Conservation (phyloP, 2,329 filamentous ascomycete genomes). For the Trichoderma endophyticum region DNA sequence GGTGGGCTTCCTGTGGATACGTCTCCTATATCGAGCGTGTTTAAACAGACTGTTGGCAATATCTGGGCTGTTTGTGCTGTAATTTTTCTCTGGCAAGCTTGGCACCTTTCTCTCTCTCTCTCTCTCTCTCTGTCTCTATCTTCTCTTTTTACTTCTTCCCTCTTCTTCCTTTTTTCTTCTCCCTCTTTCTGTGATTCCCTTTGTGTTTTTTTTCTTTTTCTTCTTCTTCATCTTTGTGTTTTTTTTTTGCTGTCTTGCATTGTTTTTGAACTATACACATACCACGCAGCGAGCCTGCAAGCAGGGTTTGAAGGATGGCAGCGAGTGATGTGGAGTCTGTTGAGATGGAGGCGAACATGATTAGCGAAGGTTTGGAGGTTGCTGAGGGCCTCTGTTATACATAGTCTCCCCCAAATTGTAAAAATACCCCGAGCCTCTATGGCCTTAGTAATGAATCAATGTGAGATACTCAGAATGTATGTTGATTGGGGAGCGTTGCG, state of each 20-base stretch:
- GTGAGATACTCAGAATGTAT: constrained; percentile 16
- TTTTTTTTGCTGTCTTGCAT: constrained; percentile 21
- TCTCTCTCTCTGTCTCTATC: constrained; percentile 7
- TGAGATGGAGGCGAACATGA: constrained; percentile 29
- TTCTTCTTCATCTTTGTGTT: neutral
- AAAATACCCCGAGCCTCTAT: constrained; percentile 23
- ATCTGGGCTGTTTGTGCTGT: constrained; percentile 6
- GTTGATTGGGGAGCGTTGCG: constrained; percentile 4
- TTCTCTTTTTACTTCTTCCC: neutral
- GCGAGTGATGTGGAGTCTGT: constrained; percentile 21
- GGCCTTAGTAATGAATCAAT: constrained; percentile 21
- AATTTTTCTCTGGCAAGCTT: constrained; percentile 13
- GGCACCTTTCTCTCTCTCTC: constrained; percentile 15
- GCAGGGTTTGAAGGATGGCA: constrained; percentile 27
- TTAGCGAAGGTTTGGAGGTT: constrained; percentile 29
- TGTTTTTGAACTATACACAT: constrained; percentile 35
- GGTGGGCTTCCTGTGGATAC: neutral
- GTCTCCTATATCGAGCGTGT: neutral
- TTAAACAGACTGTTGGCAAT: neutral
- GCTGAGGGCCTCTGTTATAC: constrained; percentile 28
- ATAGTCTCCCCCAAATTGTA: constrained; percentile 36
- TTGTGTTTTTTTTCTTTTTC: constrained; percentile 7
- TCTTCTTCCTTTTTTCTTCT: neutral
- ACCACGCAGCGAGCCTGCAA: constrained; percentile 33
- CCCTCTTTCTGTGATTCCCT: constrained; percentile 27